A percentile compares a stretch with the other conserved stretches of the same genome.
Evolutionary conservation across 352 stramenopile species (phyloP).

Genomic region (Phytopythium vexans): DNA sequence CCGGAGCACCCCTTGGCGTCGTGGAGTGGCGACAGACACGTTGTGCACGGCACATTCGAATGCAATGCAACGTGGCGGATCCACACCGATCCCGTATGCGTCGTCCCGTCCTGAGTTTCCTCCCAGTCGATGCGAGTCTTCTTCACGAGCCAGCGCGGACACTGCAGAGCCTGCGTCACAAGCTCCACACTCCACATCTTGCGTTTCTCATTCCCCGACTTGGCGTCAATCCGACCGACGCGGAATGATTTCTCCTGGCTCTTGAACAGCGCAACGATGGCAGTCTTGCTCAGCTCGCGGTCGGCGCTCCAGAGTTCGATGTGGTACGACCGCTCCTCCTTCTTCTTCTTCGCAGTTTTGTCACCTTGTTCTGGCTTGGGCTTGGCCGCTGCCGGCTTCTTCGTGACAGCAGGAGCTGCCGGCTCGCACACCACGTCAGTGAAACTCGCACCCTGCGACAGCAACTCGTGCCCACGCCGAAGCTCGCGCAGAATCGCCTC

Average conservation of each 20-base stretch:
- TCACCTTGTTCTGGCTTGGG: constrained; percentile 2
- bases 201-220: constrained; percentile 7
- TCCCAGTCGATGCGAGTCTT: constrained; percentile 46
- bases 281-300: constrained; percentile 25
- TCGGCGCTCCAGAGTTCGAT: constrained; percentile 32
- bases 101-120: constrained; percentile 12
- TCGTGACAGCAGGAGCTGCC: constrained; percentile 12
- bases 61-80: constrained; percentile 44
- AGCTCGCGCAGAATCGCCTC: constrained; percentile 63
- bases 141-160: constrained; percentile 20
- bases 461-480: constrained; percentile 45
- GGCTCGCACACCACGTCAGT: constrained; percentile 26
- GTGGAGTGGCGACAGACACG: constrained; percentile 24
- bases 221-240: constrained; percentile 24
- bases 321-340: constrained; percentile 24
- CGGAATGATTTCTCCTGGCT: constrained; percentile 31
- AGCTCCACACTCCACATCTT: constrained; percentile 39
- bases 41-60: constrained; percentile 26
- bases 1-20: too few species aligned
- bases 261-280: constrained; percentile 30
- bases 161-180: constrained; percentile 19
- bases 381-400: constrained; percentile 8
- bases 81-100: constrained; percentile 24
- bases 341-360: constrained; percentile 13
- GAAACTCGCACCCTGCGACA: constrained; percentile 52